Evolutionary conservation across 129 eudicot species (phyloP), one percentile per base, ranked within the genome.

Genomic region (Artemisia argyi): DNA sequence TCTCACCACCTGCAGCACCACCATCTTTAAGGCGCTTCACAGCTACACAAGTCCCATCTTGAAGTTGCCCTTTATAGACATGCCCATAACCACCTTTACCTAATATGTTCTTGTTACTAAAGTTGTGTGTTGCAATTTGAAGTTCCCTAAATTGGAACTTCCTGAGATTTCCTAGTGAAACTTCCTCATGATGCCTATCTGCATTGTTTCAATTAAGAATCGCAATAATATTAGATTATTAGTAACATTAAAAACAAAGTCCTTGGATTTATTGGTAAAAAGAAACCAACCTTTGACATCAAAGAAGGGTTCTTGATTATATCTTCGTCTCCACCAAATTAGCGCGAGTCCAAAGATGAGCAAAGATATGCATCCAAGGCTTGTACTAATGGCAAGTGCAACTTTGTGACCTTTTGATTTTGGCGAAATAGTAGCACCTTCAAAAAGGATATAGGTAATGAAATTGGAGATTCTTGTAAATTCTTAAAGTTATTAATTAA

Each of bases 61-160:
- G 85, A 20, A 91, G 87, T 71, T 52, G 72, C 17, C 97, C 97
- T 70, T 88, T 91, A 83, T 88, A 91, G 17, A 91, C 97, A 19
- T 88, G 83, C 63, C 97, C 97, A 14, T 81, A 91, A 53, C 97
- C 97, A 12, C 97, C 97, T 82, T 91, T 88, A 7, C 97, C 97
- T 58, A 91, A 71, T 69, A 91, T 82, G 69, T 85, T 91, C 68
- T 91, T 91, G 58, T 78, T 88, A 83, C 95, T 88, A 73, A 91
- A 91, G 42, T 91, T 91, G 78, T 88, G 80, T 39, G 97, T 91
- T 17, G 97, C 92, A n/a, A 78, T 76, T 65, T 91, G 95, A 65
- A 91, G 97, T 78, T 91, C 95, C 80, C 88, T 84, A 22, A 91
- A 82, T 11, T 79, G 85, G 61, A 91, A 91, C 75, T 77, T 83